Evolutionary conservation across 2,329 filamentous ascomycete species (phyloP), one percentile per base, ranked within the genome.

Genomic region (Fusarium udum): DNA sequence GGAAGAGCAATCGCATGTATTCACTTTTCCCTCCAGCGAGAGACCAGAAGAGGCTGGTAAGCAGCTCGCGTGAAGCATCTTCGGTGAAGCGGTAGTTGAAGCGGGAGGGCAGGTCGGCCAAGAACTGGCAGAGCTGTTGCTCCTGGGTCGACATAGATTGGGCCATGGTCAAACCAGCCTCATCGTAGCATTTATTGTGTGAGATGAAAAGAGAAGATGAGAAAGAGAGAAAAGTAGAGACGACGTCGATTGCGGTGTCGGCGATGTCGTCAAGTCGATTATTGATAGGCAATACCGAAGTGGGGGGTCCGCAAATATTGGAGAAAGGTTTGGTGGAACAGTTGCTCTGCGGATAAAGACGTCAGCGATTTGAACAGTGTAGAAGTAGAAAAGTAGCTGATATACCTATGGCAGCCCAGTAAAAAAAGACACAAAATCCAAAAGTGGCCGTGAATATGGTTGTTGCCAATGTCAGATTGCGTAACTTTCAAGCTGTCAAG

Each of bases 31-130:
- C 91, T 69, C 91, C 92, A 37, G 94, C 93, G 77, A 99, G 89
- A 60, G 93, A 97, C 85, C 91, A 93, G 84, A 98, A 99, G 61
- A 99, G 92, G 64, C 90, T 91, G 78, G 91, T 87, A 63, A 97
- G 85, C 37, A 99, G 91, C 71, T 93, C 89, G 68, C 88, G 88
- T 72, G 90, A 88, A 60, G 95, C 94, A 52, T 89, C 85, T 60
- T 91, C 87, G 46, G 88, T 91, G 83, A 95, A 99, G 71, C 92
- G 92, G 83, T 94, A 93, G 73, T 88, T 86, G 85, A 93, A 91
- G 74, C 89, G 87, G 75, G 86, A 86, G 63, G 96, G 95, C 79
- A 97, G 90, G 79, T 92, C 89, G 80, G 93, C 90, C 79, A 99
- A 89, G 79, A 93, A 91, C 81, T 93, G 90, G 82, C 93, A 95